These are phyloP conservation scores for Penicillium sp. DNA, from an alignment of 2,329 filamentous ascomycete genomes.

Conservation along the genomic window DNA sequence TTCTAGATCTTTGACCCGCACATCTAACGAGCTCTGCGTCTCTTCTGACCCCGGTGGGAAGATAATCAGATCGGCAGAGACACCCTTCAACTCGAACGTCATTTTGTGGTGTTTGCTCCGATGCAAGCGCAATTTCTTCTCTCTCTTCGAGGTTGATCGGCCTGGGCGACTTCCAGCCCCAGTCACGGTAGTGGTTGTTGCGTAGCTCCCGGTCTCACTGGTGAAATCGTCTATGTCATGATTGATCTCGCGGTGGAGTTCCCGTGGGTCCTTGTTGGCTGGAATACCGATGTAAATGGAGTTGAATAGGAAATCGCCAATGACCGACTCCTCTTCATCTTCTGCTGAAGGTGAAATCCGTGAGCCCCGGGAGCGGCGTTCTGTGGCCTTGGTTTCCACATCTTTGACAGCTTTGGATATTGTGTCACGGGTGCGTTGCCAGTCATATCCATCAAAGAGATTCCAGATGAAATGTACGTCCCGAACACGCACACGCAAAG, in stretches of 20 bases:
- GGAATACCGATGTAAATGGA: conserved; percentile 97
- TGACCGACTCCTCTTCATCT: conserved; percentile 77
- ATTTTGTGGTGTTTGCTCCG: conserved; percentile 93
- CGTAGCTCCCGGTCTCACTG: conserved; percentile 87
- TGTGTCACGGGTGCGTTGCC: conserved; percentile 80
- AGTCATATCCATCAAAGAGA: conserved; percentile 95
- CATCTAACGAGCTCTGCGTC: conserved; percentile 81
- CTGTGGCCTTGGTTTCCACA: conserved; percentile 77
- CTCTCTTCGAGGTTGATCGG: conserved; percentile 39
- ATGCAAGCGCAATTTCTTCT: conserved; percentile 69
- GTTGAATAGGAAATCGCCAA: conserved; percentile 96
- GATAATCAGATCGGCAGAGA: conserved; percentile 77
- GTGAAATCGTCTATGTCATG: conserved; percentile 79
- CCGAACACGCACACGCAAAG: conserved; percentile 73
- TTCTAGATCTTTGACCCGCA: conserved; percentile 79
- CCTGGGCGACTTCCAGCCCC: conserved; percentile 39
- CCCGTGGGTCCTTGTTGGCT: conserved; percentile 77
- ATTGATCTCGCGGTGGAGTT: conserved; percentile 82
- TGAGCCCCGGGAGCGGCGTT: conserved; percentile 64
- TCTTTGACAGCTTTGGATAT: conserved; percentile 87
- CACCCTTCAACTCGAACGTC: conserved; percentile 84
- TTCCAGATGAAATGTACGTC: conserved; percentile 98
- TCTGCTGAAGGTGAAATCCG: conserved; percentile 55
- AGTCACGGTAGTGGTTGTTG: conserved; percentile 64
- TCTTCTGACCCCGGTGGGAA: conserved; percentile 76